Base-by-base conservation (phyloP, 768 basidiomycete species). In the Paxillus involutus region DNA sequence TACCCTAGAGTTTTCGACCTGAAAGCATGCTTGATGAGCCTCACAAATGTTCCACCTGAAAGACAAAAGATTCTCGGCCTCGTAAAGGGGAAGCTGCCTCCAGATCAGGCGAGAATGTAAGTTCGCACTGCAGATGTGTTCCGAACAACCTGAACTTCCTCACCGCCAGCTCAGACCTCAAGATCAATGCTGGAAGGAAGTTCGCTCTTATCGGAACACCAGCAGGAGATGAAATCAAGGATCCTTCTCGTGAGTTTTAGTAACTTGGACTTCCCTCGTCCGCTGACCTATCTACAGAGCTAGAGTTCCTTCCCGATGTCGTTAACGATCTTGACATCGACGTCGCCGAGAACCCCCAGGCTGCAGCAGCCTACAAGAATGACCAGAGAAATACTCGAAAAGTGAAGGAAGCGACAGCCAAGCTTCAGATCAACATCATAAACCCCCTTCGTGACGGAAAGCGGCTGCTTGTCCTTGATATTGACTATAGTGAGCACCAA, bases 131-230 rank as follows among this genome's bases (percentile, higher is more conserved):
- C 33, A 19, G 17, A 55, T 48, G 42, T 58, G 55, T 29, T 48
- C 53, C 9, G 7, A 21, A 24, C 29, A 30, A 37, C 54, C 41
- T 24, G 44, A 45, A 10, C 13, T 16, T 4, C 8, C 11, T n/a
- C 42, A 16, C 17, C 43, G 46, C 36, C 55, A 88, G 85, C 40
- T 75, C 77, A 19, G 85, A 88, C 59, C 74, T 90, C 33, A 77
- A 79, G 40, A 74, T 91, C 6, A 57, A 72, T 0, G 63, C 74
- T 16, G 82, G 85, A 44, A 86, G 85, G 75, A 91, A 87, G 64
- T 94, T 94, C 64, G 88, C 84, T n/a, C 75, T 94, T 11, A 73
- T 94, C 17, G 94, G 94, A 11, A 94, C 92, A 6, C 89, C 91
- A 1, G 83, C 91, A 70, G 91, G 91, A 32, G 79, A 88, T 56